Evolutionary conservation across 2,329 filamentous ascomycete species (phyloP).

Genomic region (Juglanconis oblonga): DNA sequence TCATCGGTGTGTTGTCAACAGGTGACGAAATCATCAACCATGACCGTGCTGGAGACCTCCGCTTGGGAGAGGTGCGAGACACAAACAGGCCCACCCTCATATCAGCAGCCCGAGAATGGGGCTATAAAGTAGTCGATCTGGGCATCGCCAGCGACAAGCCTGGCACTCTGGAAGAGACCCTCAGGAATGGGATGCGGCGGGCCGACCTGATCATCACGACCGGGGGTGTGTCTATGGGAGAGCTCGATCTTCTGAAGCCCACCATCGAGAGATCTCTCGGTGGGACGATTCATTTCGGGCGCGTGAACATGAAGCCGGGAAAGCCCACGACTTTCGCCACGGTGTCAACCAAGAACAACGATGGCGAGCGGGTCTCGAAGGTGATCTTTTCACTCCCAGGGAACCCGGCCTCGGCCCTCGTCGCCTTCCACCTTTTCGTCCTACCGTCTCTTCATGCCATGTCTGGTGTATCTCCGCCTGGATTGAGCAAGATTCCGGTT

Average conservation of each 20-base stretch:
- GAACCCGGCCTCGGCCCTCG: constrained; percentile 89
- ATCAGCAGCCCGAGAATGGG: constrained; percentile 69
- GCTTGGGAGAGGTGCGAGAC: constrained; percentile 83
- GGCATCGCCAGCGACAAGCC: constrained; percentile 78
- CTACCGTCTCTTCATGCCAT: constrained; percentile 79
- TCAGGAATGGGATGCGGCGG: constrained; percentile 70
- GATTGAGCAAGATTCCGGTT: constrained; percentile 71
- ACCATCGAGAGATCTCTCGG: constrained; percentile 88
- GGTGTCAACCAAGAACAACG: constrained; percentile 63
- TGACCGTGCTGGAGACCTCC: constrained; percentile 58
- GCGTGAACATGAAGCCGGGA: constrained; percentile 96
- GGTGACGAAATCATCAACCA: constrained; percentile 91
- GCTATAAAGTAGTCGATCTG: constrained; percentile 78
- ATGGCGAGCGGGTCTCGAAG: constrained; percentile 58
- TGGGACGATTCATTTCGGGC: constrained; percentile 92
- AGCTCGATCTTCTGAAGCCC: constrained; percentile 92
- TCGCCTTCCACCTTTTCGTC: constrained; percentile 93
- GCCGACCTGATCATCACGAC: constrained; percentile 87
- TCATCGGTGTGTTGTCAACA: constrained; percentile 85
- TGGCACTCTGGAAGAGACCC: constrained; percentile 69
- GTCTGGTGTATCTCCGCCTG: constrained; percentile 64
- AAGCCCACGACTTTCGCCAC: constrained; percentile 98
- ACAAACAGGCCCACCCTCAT: constrained; percentile 88
- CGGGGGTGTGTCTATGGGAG: constrained; percentile 96
- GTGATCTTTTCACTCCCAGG: constrained; percentile 88